A percentile compares a stretch with the other conserved stretches of the same genome.
phyloP scores from a whole-genome alignment of 768 basidiomycete genomes.

The Tricholoma matsutake region DNA sequence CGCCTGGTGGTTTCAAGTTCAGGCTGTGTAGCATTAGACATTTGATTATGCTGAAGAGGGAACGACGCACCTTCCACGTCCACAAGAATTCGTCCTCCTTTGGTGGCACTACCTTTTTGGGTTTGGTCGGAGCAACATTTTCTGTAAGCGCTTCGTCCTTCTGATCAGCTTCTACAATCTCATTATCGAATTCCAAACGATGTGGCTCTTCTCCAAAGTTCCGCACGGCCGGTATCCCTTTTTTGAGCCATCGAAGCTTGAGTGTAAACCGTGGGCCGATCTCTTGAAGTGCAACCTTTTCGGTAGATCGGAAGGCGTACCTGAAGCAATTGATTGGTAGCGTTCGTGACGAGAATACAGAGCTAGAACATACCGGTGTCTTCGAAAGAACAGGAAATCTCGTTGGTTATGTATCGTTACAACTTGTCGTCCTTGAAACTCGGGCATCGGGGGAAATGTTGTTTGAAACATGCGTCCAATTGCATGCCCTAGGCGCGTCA shows the following conservation, averaged over 20 bases:
- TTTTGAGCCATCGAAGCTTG: conserved; percentile 86
- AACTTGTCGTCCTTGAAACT: conserved; percentile 95
- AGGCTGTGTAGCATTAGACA: conserved; percentile 51
- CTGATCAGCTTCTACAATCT: conserved; percentile 32
- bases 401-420: conserved; percentile 97
- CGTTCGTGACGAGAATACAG: not conserved
- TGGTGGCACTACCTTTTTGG: conserved; percentile 42
- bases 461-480: conserved; percentile 97
- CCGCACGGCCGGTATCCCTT: conserved; percentile 81
- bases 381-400: conserved; percentile 95
- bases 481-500: conserved; percentile 88
- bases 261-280: conserved; percentile 97
- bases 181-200: conserved; percentile 52
- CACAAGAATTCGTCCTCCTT: conserved; percentile 80
- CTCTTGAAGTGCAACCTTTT: conserved; percentile 92
- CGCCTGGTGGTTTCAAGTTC: conserved; percentile 87
- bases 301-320: conserved; percentile 88
- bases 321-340: conserved; percentile 33
- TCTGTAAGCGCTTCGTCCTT: conserved; percentile 20
- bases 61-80: conserved; percentile 78
- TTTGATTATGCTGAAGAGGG: not conserved
- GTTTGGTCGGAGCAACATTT: conserved; percentile 18
- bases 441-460: conserved; percentile 90
- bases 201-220: conserved; percentile 62
- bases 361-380: conserved; percentile 69